Percentiles rank a stretch among this genome's conserved stretches.
Evolutionary conservation across 331 rosid genomes (phyloP).

Genomic region (Stylosanthes scabra): DNA sequence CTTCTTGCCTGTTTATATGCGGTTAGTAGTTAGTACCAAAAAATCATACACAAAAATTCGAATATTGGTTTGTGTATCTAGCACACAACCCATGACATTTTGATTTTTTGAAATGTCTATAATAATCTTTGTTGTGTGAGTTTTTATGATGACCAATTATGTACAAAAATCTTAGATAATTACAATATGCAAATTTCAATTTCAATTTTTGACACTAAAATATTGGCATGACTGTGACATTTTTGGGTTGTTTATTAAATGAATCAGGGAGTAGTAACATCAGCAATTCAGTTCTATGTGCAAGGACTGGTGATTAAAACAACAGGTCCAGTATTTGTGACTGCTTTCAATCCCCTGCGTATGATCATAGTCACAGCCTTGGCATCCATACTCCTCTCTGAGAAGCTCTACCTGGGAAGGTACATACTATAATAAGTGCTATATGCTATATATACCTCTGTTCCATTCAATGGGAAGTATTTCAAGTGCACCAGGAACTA

Average conservation of each 20-base stretch:
- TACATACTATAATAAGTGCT: slow-evolving; percentile 21
- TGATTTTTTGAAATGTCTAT: no score
- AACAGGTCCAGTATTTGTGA: slow-evolving; percentile 79
- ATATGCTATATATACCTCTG: not conserved
- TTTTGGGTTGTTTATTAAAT: not conserved
- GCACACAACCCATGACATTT: no score
- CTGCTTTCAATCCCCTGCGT: slow-evolving; percentile 84
- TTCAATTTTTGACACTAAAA: no score
- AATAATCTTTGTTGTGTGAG: no score
- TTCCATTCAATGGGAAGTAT: not conserved
- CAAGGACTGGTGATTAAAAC: slow-evolving; percentile 70
- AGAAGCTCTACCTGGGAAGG: slow-evolving; percentile 83
- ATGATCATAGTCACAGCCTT: slow-evolving; percentile 69
- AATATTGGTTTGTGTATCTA: no score
- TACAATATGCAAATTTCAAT: no score
- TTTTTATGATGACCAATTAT: no score
- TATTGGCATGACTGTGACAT: not conserved
- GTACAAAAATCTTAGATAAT: no score
- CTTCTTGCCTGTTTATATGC: slow-evolving; percentile 62
- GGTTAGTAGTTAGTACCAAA: slow-evolving; percentile 54
- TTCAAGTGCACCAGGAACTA: no score
- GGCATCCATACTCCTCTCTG: slow-evolving; percentile 58
- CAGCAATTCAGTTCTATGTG: slow-evolving; percentile 71
- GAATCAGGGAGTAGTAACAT: slow-evolving; percentile 69
- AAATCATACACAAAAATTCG: no score